Conservation (phyloP, 2,329 filamentous ascomycete species). For the Pseudopithomyces chartarum region DNA sequence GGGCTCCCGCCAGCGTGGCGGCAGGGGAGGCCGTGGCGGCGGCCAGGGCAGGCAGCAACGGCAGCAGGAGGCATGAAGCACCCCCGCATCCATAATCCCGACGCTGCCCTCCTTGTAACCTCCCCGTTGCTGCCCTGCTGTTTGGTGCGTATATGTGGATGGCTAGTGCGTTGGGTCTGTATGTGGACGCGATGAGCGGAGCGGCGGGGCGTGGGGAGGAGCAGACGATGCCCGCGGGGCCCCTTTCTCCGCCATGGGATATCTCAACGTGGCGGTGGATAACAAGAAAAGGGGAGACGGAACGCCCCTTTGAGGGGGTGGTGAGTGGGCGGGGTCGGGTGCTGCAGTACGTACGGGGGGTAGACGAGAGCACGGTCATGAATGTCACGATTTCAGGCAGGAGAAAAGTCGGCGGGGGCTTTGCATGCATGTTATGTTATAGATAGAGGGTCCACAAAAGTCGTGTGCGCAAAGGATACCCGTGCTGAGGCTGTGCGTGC, state of each 20-base stretch:
- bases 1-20: conserved; percentile 26
- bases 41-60: conserved; percentile 41
- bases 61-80: conserved; percentile 37
- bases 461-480: conserved; percentile 2
- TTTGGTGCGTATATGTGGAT: conserved; percentile 1
- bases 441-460: not conserved
- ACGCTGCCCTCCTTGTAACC: conserved; percentile 6
- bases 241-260: not conserved
- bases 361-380: conserved; percentile 1
- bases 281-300: not conserved
- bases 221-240: not conserved
- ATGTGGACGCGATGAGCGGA: not conserved
- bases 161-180: conserved; percentile 1
- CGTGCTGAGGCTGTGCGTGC: not conserved
- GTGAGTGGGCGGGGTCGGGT: too few relatives aligned
- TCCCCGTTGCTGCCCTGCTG: not conserved
- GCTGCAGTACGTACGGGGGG: too few relatives aligned
- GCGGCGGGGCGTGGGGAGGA: not conserved
- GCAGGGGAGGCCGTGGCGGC: conserved; percentile 38
- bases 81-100: not conserved
- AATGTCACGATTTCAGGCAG: not conserved
- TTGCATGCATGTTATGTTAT: not conserved
- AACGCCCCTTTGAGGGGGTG: too few relatives aligned
- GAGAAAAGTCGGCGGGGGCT: too few relatives aligned
- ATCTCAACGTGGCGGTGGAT: not conserved